A percentile compares a stretch with the other conserved stretches of the same genome.
Conservation (phyloP, 75 land plant genomes). For the Sequoia sempervirens region DNA sequence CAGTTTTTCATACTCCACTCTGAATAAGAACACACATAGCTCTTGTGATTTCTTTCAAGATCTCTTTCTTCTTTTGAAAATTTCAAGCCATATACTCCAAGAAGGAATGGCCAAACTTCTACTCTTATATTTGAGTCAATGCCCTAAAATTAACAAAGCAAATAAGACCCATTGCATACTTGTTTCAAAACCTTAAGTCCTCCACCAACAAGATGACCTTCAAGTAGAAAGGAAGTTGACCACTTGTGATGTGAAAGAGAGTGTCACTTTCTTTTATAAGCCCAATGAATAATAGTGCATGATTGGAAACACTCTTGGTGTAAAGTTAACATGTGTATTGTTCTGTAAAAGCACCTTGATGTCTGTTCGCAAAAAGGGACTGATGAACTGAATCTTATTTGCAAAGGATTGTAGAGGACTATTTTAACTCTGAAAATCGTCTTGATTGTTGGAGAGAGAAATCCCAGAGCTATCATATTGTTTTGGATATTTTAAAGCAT, state of each 20-base stretch:
- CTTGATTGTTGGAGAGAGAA: too few relatives aligned
- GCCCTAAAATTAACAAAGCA: constrained; percentile 40
- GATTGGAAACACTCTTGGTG: too few relatives aligned
- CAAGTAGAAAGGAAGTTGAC: too few relatives aligned
- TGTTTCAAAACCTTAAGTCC: too few relatives aligned
- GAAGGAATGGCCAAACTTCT: constrained; percentile 92
- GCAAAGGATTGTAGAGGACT: too few relatives aligned
- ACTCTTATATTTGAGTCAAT: constrained; percentile 68
- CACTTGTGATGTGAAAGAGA: too few relatives aligned
- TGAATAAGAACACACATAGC: constrained; percentile 16
- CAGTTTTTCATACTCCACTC: constrained; percentile 71
- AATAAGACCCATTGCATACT: too few relatives aligned
- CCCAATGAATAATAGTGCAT: too few relatives aligned
- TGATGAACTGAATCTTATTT: too few relatives aligned
- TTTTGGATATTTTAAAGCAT: constrained; percentile 42
- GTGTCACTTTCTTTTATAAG: too few relatives aligned
- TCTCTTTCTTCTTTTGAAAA: constrained; percentile 55
- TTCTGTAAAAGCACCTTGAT: constrained; percentile 92
- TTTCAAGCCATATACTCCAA: constrained; percentile 66
- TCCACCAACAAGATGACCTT: too few relatives aligned
- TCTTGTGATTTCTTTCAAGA: constrained; percentile 23
- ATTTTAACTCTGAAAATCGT: too few relatives aligned
- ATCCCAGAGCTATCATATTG: constrained; percentile 25
- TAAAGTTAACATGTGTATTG: constrained; percentile 61
- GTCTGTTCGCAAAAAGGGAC: constrained; percentile 86